Evolutionary conservation across 1,284 basidiomycete species (phyloP).

Genomic region (Leccinum solheimii): DNA sequence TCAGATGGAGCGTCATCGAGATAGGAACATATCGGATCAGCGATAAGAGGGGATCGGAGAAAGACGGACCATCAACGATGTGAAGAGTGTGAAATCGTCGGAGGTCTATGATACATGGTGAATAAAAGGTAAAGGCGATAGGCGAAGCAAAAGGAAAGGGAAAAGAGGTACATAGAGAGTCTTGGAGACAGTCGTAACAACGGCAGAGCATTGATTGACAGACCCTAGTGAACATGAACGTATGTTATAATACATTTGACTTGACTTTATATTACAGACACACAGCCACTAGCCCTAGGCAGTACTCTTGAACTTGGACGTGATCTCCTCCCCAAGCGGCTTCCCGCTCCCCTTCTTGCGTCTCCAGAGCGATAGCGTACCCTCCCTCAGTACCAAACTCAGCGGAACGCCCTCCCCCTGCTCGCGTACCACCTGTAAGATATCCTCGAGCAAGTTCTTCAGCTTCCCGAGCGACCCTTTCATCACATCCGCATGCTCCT

Average conservation of each 20-base stretch:
- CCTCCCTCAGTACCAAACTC: constrained; percentile 27
- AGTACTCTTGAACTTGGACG: constrained; percentile 18
- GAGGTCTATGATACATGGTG: too few relatives aligned
- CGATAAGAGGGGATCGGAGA: too few relatives aligned
- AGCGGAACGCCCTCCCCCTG: constrained; percentile 29
- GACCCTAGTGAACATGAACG: too few relatives aligned
- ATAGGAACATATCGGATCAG: too few relatives aligned
- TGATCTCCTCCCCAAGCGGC: constrained; percentile 21
- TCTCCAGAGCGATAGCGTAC: constrained; percentile 27
- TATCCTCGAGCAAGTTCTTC: constrained; percentile 26
- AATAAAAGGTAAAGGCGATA: too few relatives aligned
- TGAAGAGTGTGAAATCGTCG: too few relatives aligned
- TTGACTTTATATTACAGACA: neutral
- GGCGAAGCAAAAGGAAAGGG: too few relatives aligned
- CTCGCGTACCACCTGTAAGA: constrained; percentile 27
- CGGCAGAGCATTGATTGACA: too few relatives aligned
- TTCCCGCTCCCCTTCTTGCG: constrained; percentile 28
- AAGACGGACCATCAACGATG: too few relatives aligned
- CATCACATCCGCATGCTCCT: constrained; percentile 22
- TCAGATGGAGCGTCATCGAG: too few relatives aligned
- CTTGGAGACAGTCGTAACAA: too few relatives aligned
- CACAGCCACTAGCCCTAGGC: constrained; percentile 14
- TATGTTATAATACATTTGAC: neutral
- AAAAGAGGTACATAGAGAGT: too few relatives aligned
- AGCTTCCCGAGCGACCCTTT: constrained; percentile 26